A percentile compares a stretch with the other conserved stretches of the same genome.
These are phyloP conservation scores for Monosporozyma aquatica DNA, from an alignment of 805 yeast species.

Conservation along the genomic window DNA sequence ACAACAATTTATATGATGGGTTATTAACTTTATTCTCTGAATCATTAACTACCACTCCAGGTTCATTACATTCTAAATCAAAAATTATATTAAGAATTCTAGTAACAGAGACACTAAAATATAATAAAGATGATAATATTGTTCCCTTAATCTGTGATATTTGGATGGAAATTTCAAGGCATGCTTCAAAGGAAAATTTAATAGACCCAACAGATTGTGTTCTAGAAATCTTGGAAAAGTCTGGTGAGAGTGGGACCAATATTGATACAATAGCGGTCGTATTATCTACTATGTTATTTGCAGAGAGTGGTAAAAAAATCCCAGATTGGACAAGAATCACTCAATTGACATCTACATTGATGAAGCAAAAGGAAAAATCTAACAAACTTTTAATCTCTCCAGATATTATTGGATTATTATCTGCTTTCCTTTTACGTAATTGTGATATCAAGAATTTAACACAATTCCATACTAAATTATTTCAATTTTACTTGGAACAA, in stretches of 20 bases:
- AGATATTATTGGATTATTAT: slow-evolving; percentile 35
- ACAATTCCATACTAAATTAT: slow-evolving; percentile 37
- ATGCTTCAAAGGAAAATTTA: slow-evolving; percentile 44
- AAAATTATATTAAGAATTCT: slow-evolving; percentile 39
- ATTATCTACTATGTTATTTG: slow-evolving; percentile 44
- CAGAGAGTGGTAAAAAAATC: slow-evolving; percentile 63
- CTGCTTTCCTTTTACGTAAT: slow-evolving; percentile 47
- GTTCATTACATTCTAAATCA: slow-evolving; percentile 67
- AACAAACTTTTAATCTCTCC: slow-evolving; percentile 7
- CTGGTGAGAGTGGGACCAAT: slow-evolving; percentile 8
- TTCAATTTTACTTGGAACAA: slow-evolving; percentile 33
- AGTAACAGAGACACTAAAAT: slow-evolving; percentile 27
- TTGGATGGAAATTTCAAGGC: slow-evolving; percentile 42
- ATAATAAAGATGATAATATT: slow-evolving; percentile 5
- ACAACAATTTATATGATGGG: slow-evolving; percentile 46
- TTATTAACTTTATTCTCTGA: slow-evolving; percentile 58
- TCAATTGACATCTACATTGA: slow-evolving; percentile 4
- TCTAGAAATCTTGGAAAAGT: slow-evolving; percentile 16
- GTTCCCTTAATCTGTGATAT: slow-evolving; percentile 50
- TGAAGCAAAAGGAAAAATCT: slow-evolving; percentile 8
- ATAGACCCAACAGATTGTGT: slow-evolving; percentile 35
- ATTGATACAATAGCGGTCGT: slow-evolving; percentile 33
- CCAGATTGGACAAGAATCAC: slow-evolving; percentile 38
- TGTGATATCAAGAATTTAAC: slow-evolving; percentile 41
- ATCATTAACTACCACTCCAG: slow-evolving; percentile 62